Evolutionary conservation across 257 asterid species (phyloP).

Genomic region (Nicotiana knightiana): DNA sequence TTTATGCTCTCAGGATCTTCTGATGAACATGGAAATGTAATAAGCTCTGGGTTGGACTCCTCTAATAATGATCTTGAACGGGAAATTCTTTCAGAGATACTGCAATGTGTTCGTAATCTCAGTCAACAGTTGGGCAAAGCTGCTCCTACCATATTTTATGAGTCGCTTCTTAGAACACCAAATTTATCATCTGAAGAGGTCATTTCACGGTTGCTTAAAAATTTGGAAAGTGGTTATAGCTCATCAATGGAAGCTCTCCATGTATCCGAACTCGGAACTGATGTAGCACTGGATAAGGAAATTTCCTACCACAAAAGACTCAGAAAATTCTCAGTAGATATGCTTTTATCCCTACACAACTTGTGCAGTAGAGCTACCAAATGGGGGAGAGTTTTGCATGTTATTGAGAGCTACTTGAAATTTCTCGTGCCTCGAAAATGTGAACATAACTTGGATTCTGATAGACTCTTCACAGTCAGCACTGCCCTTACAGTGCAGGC

Average conservation of each 20-base stretch:
- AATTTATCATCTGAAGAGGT: slow-evolving; percentile 67
- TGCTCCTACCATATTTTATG: slow-evolving; percentile 72
- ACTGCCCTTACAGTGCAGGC: slow-evolving; percentile 67
- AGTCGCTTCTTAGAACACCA: slow-evolving; percentile 55
- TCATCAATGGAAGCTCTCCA: slow-evolving; percentile 49
- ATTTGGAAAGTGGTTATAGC: slow-evolving; percentile 67
- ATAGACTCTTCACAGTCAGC: slow-evolving; percentile 33
- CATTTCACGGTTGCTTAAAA: slow-evolving; percentile 61
- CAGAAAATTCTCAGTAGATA: slow-evolving; percentile 71
- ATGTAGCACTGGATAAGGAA: slow-evolving; percentile 79
- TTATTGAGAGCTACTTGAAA: slow-evolving; percentile 59
- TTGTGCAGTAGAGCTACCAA: slow-evolving; percentile 63
- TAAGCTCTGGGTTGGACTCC: slow-evolving; percentile 31
- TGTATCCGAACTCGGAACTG: slow-evolving; percentile 69
- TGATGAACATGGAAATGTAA: slow-evolving; percentile 33
- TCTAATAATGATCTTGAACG: slow-evolving; percentile 44
- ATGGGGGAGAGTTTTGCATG: slow-evolving; percentile 76
- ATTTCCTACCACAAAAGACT: slow-evolving; percentile 60
- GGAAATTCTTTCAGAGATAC: slow-evolving; percentile 56
- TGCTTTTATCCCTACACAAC: slow-evolving; percentile 62
- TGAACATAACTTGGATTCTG: slow-evolving; percentile 40
- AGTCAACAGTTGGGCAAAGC: slow-evolving; percentile 89
- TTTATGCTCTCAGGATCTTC: slow-evolving; percentile 47
- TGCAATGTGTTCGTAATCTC: slow-evolving; percentile 59
- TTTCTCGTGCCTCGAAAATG: slow-evolving; percentile 75